Conservation (phyloP, 2,329 filamentous ascomycete genomes). For the Colletotrichum gigasporum region DNA sequence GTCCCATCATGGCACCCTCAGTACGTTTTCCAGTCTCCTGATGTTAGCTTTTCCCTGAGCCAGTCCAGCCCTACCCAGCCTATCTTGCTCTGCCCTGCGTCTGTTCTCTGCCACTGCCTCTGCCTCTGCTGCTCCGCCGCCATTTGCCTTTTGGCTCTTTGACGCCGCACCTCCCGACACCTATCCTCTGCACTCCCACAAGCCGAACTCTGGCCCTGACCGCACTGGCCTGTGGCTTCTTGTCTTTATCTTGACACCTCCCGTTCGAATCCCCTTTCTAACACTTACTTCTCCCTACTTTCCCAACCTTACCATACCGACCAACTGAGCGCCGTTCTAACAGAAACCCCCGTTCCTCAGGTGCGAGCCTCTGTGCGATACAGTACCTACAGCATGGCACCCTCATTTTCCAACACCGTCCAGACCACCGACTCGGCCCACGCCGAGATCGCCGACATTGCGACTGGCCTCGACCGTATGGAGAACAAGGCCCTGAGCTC, state of each 20-base stretch:
- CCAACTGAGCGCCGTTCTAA: constrained; percentile 25
- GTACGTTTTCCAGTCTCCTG: constrained; percentile 53
- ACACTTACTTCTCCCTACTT: neutral
- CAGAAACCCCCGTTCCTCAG: constrained; percentile 41
- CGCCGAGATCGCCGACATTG: constrained; percentile 74
- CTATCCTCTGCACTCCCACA: constrained; percentile 6
- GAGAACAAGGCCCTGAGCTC: constrained; percentile 86
- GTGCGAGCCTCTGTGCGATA: constrained; percentile 64
- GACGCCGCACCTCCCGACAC: constrained; percentile 8
- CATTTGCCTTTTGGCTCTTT: constrained; percentile 5
- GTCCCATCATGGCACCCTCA: constrained; percentile 71
- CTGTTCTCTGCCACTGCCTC: constrained; percentile 18
- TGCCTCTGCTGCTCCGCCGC: neutral
- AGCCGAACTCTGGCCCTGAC: too few relatives aligned
- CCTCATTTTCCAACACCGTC: constrained; percentile 67
- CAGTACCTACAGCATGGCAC: constrained; percentile 69
- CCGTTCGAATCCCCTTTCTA: constrained; percentile 21
- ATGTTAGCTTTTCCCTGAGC: constrained; percentile 5
- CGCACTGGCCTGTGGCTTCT: constrained; percentile 16
- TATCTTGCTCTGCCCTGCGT: neutral
- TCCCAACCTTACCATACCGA: neutral
- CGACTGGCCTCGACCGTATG: constrained; percentile 83
- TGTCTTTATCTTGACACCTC: constrained; percentile 12
- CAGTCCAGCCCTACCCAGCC: neutral
- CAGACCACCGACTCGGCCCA: constrained; percentile 63